A percentile compares a stretch with the other conserved stretches of the same genome.
Conservation (phyloP, 805 yeast species). For the Suhomyces faveliae region DNA sequence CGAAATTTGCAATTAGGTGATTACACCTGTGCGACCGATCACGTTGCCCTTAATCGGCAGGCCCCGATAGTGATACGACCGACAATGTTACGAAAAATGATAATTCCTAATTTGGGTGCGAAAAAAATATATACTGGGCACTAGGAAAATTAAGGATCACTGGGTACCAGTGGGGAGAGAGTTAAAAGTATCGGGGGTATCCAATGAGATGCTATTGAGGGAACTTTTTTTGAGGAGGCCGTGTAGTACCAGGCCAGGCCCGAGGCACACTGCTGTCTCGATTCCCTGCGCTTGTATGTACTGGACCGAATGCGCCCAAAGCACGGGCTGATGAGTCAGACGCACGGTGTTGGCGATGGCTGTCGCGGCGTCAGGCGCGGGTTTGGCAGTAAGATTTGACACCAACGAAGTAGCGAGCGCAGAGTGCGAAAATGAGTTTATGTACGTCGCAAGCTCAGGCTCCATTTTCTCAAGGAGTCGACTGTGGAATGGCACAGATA, state of each 20-base stretch:
- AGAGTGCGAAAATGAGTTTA: constrained; percentile 7
- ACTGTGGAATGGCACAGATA: constrained; percentile 53
- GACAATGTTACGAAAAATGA: not conserved
- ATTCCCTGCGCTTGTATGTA: constrained; percentile 7
- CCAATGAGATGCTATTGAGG: constrained; percentile 1
- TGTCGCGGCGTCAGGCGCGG: constrained; percentile 18
- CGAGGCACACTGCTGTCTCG: constrained; percentile 31
- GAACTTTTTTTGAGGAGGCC: constrained; percentile 6
- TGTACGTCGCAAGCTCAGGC: constrained; percentile 24
- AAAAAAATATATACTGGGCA: too few species aligned
- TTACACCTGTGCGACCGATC: constrained; percentile 1
- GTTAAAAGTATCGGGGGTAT: constrained; percentile 1
- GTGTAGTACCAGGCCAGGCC: constrained; percentile 40
- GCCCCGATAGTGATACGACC: not conserved
- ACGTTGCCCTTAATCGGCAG: not conserved
- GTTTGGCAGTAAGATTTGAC: constrained; percentile 34
- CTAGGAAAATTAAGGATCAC: too few species aligned
- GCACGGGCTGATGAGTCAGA: constrained; percentile 45
- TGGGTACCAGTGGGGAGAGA: too few species aligned
- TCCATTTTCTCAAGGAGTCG: constrained; percentile 38
- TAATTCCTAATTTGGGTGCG: not conserved
- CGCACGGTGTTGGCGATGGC: constrained; percentile 33
- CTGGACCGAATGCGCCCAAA: constrained; percentile 39
- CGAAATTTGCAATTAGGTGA: not conserved
- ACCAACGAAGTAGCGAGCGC: constrained; percentile 33